Percentiles rank a stretch among this genome's conserved stretches.
phyloP scores from a whole-genome alignment of 2,329 filamentous ascomycete species.

The Ceratocystis variospora region DNA sequence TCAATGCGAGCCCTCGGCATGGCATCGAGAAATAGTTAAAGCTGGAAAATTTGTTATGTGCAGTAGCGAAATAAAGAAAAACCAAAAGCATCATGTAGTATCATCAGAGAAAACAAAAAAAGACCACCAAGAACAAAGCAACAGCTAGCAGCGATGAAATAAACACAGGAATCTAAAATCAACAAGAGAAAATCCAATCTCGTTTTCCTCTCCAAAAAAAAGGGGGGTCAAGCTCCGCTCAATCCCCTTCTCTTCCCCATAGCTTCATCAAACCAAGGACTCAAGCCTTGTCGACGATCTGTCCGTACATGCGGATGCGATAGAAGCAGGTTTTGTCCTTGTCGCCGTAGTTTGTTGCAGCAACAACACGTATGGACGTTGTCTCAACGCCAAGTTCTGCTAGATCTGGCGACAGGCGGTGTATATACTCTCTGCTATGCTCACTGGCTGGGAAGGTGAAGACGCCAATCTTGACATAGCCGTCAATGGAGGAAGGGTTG shows the following conservation, averaged over 20 bases:
- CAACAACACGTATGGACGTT: slow-evolving; percentile 40
- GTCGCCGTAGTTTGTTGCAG: slow-evolving; percentile 45
- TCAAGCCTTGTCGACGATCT: slow-evolving; percentile 22
- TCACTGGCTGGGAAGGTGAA: slow-evolving; percentile 39
- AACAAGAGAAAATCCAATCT: background rate
- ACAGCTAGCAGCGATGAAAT: background rate
- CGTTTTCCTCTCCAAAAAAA: background rate
- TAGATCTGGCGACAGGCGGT: slow-evolving; percentile 39
- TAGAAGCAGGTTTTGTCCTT: slow-evolving; percentile 52
- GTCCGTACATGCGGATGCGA: slow-evolving; percentile 44
- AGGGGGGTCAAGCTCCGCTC: background rate
- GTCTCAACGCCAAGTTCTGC: slow-evolving; percentile 35
- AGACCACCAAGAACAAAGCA: background rate
- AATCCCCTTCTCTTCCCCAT: background rate
- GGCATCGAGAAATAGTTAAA: background rate
- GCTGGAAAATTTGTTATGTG: background rate
- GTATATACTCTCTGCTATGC: slow-evolving; percentile 37
- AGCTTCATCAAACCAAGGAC: background rate
- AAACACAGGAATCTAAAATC: slow-evolving; percentile 4
- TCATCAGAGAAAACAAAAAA: slow-evolving; percentile 3
- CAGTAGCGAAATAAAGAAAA: background rate
- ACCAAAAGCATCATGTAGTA: background rate
- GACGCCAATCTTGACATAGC: slow-evolving; percentile 44
- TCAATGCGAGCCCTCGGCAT: too few species aligned
- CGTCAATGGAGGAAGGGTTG: slow-evolving; percentile 22